A percentile compares a stretch with the other conserved stretches of the same genome.
phyloP scores from a whole-genome alignment of 345 rosid species.

The Arabidopsis thaliana region DNA sequence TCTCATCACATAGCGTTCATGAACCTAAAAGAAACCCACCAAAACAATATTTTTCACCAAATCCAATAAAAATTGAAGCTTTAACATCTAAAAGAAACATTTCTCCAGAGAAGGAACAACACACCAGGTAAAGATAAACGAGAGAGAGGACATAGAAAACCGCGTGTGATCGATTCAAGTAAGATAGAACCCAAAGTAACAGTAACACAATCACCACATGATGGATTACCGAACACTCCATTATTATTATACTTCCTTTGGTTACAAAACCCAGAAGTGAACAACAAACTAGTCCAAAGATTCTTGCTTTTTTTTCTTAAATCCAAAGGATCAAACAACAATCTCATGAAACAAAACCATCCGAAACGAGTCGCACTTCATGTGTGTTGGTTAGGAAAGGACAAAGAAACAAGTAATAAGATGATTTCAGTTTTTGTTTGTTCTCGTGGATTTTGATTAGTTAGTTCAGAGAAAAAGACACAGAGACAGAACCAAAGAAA shows the following conservation, averaged over 20 bases:
- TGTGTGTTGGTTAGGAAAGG: not conserved
- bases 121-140: conserved; percentile 76
- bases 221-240: conserved; percentile 67
- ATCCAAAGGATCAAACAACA: conserved; percentile 13
- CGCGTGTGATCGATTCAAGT: conserved; percentile 60
- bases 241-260: conserved; percentile 27
- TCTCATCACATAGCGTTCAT: conserved; percentile 67
- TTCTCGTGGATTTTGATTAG: conserved; percentile 8
- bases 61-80: not conserved
- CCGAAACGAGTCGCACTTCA: conserved; percentile 6
- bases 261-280: not conserved
- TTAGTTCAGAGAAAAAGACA: conserved; percentile 2
- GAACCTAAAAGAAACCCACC: conserved; percentile 56
- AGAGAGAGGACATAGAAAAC: conserved; percentile 62
- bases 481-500: not conserved
- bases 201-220: conserved; percentile 73
- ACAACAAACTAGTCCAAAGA: not conserved
- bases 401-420: not conserved
- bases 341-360: conserved; percentile 31
- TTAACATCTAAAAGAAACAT: not conserved
- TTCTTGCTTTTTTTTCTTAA: not conserved
- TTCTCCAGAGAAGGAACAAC: not conserved
- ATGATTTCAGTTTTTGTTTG: conserved; percentile 1
- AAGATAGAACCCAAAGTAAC: conserved; percentile 69
- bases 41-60: not conserved